A percentile compares a stretch with the other conserved stretches of the same genome.
Conservation (phyloP, 306 rosid species). For the Neltuma alba region DNA sequence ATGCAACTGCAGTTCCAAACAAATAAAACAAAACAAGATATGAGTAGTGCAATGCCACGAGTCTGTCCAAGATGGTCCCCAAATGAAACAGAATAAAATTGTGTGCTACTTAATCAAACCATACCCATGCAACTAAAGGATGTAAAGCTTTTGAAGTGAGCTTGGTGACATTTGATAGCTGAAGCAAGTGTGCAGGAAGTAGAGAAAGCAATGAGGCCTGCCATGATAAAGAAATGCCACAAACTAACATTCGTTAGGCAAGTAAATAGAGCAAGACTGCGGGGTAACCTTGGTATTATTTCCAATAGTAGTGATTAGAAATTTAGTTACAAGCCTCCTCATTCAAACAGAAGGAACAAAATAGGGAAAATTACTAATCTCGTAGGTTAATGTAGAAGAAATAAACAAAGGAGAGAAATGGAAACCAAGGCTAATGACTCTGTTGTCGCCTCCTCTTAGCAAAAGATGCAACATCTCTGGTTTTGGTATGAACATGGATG, state of each 20-base stretch:
- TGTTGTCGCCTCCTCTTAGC: too few species aligned
- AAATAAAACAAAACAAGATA: slow-evolving; percentile 38
- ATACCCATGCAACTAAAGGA: slow-evolving; percentile 84
- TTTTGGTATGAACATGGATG: neutral
- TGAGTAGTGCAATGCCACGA: slow-evolving; percentile 19
- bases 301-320: neutral
- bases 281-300: neutral
- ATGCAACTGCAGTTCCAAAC: slow-evolving; percentile 67
- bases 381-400: neutral
- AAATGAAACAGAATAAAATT: slow-evolving; percentile 31
- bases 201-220: slow-evolving; percentile 94
- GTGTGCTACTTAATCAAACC: slow-evolving; percentile 37
- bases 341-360: neutral
- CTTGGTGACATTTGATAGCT: slow-evolving; percentile 53
- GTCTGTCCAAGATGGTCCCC: slow-evolving; percentile 16
- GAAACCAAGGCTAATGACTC: neutral
- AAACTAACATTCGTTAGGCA: slow-evolving; percentile 12
- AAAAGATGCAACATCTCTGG: neutral
- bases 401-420: neutral
- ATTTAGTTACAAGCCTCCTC: neutral
- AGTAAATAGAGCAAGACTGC: slow-evolving; percentile 19
- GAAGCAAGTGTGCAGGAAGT: slow-evolving; percentile 69
- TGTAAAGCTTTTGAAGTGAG: slow-evolving; percentile 59
- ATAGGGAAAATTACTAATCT: neutral
- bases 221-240: slow-evolving; percentile 45